Conservation (phyloP, 441 rosid genomes). For the Populus hybrid region DNA sequence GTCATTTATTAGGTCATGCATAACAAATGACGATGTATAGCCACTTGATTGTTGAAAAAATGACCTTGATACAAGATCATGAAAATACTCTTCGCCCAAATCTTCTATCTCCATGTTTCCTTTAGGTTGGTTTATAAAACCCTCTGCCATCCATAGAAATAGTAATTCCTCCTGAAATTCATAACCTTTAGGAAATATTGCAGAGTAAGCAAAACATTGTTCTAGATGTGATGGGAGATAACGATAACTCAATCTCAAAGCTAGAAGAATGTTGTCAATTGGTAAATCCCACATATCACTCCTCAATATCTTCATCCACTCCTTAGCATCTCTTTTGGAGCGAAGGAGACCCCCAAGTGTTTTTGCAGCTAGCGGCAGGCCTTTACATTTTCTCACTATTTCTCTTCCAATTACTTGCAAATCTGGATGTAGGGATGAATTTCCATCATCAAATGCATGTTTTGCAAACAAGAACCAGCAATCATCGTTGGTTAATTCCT, state of each 20-base stretch:
- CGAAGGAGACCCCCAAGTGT: constrained; percentile 10
- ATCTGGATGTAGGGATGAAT: background rate
- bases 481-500: background rate
- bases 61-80: constrained; percentile 19
- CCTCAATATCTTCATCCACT: constrained; percentile 12
- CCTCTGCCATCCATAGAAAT: constrained; percentile 21
- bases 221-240: constrained; percentile 16
- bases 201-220: constrained; percentile 19
- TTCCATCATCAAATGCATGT: constrained; percentile 11
- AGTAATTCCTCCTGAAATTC: constrained; percentile 8
- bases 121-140: constrained; percentile 7
- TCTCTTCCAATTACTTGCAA: constrained; percentile 1
- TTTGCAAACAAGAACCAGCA: constrained; percentile 13
- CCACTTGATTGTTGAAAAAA: constrained; percentile 9
- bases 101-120: constrained; percentile 12
- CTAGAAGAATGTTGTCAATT: constrained; percentile 1
- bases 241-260: constrained; percentile 15
- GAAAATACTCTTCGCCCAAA: constrained; percentile 9
- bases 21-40: background rate
- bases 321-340: background rate
- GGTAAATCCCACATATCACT: constrained; percentile 12
- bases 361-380: constrained; percentile 19
- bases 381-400: constrained; percentile 8
- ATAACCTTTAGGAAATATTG: constrained; percentile 16
- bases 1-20: constrained; percentile 22